Base-by-base conservation (phyloP, 495 filamentous ascomycete genomes). In the Aspergillus conjunctus region DNA sequence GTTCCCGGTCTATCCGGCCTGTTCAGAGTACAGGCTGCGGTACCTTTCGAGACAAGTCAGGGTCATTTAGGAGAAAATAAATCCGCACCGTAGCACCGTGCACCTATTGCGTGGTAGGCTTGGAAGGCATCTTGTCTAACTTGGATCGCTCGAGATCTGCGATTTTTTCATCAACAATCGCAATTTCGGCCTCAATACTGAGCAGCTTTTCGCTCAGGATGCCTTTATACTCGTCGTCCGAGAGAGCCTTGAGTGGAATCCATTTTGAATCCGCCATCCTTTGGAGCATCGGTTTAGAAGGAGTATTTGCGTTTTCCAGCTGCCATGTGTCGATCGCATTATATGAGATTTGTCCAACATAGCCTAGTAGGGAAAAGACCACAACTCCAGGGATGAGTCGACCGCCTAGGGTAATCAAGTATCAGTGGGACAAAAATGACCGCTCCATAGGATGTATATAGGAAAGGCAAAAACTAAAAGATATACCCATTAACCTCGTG, bases 91-190 rank as follows among this genome's bases (percentile, higher is more conserved):
- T 22, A 1, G 26, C 34, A 22, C 20, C 15, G 30, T 12, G 33
- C 14, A 45, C 32, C 57, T 39, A 67, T 45, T 53, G 44, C 31
- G 58, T 32, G 14, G 18, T 26, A 18, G 46, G 20, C 30, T 54
- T 46, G 22, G 54, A 37, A 17, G 44, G 11, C 4, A 7, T n/a
- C 21, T 26, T 26, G n/a, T 66, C 18, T 71, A 76, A 11, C 78
- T 87, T 66, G 67, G 71, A 20, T 67, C 83, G 49, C 56, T 77
- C 66, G 2, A 80, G 67, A 33, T 73, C 67, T 26, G 83, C 85
- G 56, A 98, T 92, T 59, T 84, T 87, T 41, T 97, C 93, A 65
- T 97, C 91, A 11, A 96, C 72, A 33, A 97, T 64, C 0, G 93
- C 88, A 64, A 97, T 90, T 58, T 97, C 91, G 10, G 87, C 91